A percentile compares a stretch with the other conserved stretches of the same genome.
phyloP scores from a whole-genome alignment of 1,139 yeast species.

The Geotrichum bryndzae region DNA sequence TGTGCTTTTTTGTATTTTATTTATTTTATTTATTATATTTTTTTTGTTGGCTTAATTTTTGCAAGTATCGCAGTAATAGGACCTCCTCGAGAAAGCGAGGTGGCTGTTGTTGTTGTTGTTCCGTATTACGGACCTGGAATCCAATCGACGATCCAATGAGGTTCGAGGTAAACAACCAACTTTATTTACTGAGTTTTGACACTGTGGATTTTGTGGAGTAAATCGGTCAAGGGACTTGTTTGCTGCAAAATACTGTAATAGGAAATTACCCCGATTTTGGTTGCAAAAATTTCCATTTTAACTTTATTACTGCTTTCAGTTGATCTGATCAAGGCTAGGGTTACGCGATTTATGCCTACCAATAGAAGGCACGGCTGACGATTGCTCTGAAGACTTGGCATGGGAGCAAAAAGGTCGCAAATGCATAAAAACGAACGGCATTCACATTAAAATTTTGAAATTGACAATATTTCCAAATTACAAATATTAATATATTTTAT shows the following conservation, averaged over 20 bases:
- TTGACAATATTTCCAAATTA: background rate
- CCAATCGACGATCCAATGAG: background rate
- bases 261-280: background rate
- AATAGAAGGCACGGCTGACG: background rate
- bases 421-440: background rate
- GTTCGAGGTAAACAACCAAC: background rate
- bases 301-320: no score
- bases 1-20: background rate
- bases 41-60: background rate
- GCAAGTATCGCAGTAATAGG: background rate
- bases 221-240: background rate
- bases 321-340: no score
- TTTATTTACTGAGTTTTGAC: background rate
- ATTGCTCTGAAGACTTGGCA: background rate
- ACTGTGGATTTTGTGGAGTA: background rate
- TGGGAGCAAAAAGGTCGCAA: background rate
- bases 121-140: background rate
- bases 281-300: no score
- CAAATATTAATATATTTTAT: no score
- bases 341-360: background rate
- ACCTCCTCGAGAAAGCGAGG: background rate
- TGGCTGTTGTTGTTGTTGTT: background rate
- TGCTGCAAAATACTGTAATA: background rate
- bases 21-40: no score
- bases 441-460: background rate